Base-by-base conservation (phyloP, 129 eudicot genomes). In the Lonicera japonica region DNA sequence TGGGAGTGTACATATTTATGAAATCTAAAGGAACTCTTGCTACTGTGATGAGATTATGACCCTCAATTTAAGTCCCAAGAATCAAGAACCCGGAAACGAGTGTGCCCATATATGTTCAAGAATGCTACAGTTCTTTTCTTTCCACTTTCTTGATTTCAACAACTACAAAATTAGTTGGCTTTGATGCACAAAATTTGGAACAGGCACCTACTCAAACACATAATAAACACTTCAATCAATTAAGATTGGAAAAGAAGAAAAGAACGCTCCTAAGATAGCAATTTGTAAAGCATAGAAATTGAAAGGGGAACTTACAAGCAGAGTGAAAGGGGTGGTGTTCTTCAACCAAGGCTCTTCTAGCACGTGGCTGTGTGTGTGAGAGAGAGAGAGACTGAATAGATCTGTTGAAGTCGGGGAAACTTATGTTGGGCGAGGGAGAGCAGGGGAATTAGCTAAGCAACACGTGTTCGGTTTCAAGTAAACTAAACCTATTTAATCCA, bases 201-300 rank as follows among this genome's bases (percentile, higher is more conserved):
- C 34, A 69, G 51, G 66, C 60, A 69, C 40, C 46, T 58, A 17
- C 40, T 58, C 66, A 19, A 69, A 69, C 73, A 69, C 41, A 20
- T 59, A 1, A 41, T 52, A 25, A 23, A 1, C 36, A 29, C 36
- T 29, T 29, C 36, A 29, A 29, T 29, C 64, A 43, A 12, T 17
- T 13, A 11, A 7, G n/a, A 17, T 25, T 24, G 11, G 7, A 54
- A 54, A 16, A 51, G 8, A 11, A 21, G n/a, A 17, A 51, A 10
- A 4, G 8, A 51, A 51, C 21, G n/a, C 14, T 19, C n/a, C 15
- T 12, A 13, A 48, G 12, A 1, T 9, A n/a, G 21, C 21, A 19
- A n/a, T 8, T 51, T 51, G 56, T 18, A 18, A 6, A 51, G 56
- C 56, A 58, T 23, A 23, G 38, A 25, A 17, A 15, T n/a, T 17